These are phyloP conservation scores for Chlorella sp. DNA, from an alignment of 139 green algal genomes.

Conservation along the genomic window DNA sequence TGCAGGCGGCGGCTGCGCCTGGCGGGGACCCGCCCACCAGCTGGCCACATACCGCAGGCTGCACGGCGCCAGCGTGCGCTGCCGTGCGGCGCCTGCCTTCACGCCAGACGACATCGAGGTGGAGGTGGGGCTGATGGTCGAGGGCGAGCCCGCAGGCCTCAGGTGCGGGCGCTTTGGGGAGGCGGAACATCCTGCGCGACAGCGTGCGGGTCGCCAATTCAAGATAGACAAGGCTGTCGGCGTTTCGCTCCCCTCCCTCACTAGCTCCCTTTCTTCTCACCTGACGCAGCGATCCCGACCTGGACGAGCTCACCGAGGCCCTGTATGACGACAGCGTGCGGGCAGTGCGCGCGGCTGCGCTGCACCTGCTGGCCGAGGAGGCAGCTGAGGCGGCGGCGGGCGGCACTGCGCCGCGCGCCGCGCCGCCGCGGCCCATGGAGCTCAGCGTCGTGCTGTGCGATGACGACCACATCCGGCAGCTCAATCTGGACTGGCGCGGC, in stretches of 20 bases:
- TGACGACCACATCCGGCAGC: slow-evolving; percentile 76
- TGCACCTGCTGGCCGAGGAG: slow-evolving; percentile 41
- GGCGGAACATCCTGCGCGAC: no score
- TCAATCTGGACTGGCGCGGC: slow-evolving; percentile 82
- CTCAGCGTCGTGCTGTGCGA: slow-evolving; percentile 88
- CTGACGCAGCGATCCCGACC: slow-evolving; percentile 27
- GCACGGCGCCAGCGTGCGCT: no score
- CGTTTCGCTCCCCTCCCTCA: no score
- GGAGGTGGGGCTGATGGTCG: slow-evolving; percentile 57
- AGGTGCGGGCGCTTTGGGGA: slow-evolving; percentile 6
- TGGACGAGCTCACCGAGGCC: slow-evolving; percentile 42
- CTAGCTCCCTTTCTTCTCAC: no score
- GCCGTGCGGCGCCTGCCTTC: slow-evolving; percentile 6
- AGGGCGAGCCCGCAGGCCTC: slow-evolving; percentile 42
- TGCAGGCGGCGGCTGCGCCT: no score
- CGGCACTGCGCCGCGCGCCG: neutral
- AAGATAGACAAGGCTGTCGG: no score
- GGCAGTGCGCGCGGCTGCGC: slow-evolving; percentile 35
- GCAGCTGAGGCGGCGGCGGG: neutral
- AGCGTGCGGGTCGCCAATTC: no score
- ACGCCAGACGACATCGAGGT: slow-evolving; percentile 20
- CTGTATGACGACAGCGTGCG: slow-evolving; percentile 41
- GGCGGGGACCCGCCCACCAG: no score
- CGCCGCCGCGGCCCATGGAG: slow-evolving; percentile 37
- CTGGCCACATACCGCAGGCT: no score